Evolutionary conservation across 2,329 filamentous ascomycete genomes (phyloP).

Genomic region (Verticillium nonalfalfae): DNA sequence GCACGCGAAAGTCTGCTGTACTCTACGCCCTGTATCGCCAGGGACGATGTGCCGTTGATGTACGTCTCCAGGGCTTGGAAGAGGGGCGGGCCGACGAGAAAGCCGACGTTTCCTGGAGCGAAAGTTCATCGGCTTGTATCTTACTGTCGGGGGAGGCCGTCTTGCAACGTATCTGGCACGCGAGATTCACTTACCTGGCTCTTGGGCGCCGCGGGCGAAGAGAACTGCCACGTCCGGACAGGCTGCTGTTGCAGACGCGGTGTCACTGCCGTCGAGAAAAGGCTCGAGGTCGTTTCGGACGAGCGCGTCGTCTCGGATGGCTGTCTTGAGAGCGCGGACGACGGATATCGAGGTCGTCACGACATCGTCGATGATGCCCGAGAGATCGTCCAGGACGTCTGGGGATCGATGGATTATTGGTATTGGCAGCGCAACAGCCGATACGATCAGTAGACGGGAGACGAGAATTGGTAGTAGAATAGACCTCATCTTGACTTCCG

Average conservation of each 20-base stretch:
- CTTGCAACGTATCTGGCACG: too few relatives aligned
- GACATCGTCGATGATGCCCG: constrained; percentile 4
- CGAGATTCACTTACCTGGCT: constrained; percentile 5
- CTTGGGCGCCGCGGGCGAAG: constrained; percentile 11
- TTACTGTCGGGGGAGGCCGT: too few relatives aligned
- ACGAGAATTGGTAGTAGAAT: not conserved
- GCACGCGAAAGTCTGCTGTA: constrained; percentile 11
- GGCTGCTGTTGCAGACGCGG: not conserved
- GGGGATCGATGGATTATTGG: not conserved
- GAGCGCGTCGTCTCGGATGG: constrained; percentile 9
- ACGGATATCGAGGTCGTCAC: constrained; percentile 8
- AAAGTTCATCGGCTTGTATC: constrained; percentile 3
- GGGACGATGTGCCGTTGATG: constrained; percentile 9
- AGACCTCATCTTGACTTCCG: not conserved
- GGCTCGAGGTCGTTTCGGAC: constrained; percentile 7
- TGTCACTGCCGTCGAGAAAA: not conserved
- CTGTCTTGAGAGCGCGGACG: constrained; percentile 8
- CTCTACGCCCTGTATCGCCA: constrained; percentile 19
- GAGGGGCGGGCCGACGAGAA: constrained; percentile 19
- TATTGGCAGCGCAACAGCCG: not conserved
- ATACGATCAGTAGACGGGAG: not conserved
- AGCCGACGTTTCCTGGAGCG: constrained; percentile 18
- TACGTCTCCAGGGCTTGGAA: constrained; percentile 15
- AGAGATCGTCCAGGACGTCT: constrained; percentile 7
- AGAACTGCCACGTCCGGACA: constrained; percentile 11